Conservation (phyloP, 2,329 filamentous ascomycete genomes). For the Penicillium hordei region DNA sequence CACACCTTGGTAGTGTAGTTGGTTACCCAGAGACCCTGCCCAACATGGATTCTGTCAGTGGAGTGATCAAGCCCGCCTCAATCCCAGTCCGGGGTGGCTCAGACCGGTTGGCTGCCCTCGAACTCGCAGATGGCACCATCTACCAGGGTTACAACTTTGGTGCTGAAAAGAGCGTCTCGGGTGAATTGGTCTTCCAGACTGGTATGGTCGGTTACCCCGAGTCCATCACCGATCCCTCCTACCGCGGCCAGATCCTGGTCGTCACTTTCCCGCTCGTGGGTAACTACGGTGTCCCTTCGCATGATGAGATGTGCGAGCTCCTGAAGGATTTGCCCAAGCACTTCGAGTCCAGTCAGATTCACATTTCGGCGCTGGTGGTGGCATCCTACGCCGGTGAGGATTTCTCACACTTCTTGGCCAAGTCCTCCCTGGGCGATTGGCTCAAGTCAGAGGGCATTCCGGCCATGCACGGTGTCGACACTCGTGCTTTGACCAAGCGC, state of each 20-base stretch:
- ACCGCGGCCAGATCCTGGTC: conserved; percentile 92
- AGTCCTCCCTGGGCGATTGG: conserved; percentile 89
- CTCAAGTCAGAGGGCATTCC: conserved; percentile 93
- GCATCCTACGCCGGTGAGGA: conserved; percentile 92
- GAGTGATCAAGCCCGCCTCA: conserved; percentile 58
- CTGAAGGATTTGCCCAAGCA: conserved; percentile 83
- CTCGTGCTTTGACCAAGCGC: conserved; percentile 86
- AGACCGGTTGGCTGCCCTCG: conserved; percentile 74
- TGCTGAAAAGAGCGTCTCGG: conserved; percentile 87
- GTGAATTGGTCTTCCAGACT: conserved; percentile 98
- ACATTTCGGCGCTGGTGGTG: conserved; percentile 87
- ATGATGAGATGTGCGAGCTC: conserved; percentile 79
- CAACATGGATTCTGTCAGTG: conserved; percentile 33
- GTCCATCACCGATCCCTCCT: conserved; percentile 84
- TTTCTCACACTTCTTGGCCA: conserved; percentile 90
- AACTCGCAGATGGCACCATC: conserved; percentile 86
- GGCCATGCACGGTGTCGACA: conserved; percentile 94
- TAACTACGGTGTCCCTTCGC: conserved; percentile 94
- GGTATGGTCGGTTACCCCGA: conserved; percentile 99
- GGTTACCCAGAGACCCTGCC: conserved; percentile 36
- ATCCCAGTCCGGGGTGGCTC: conserved; percentile 54
- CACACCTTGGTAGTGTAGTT: conserved; percentile 42
- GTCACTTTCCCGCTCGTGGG: conserved; percentile 93
- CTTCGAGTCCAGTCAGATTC: conserved; percentile 90
- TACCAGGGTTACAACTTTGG: conserved; percentile 97